Percentiles rank a stretch among this genome's conserved stretches.
Evolutionary conservation across 2,329 filamentous ascomycete genomes (phyloP).

Genomic region (Elsinoe batatas): DNA sequence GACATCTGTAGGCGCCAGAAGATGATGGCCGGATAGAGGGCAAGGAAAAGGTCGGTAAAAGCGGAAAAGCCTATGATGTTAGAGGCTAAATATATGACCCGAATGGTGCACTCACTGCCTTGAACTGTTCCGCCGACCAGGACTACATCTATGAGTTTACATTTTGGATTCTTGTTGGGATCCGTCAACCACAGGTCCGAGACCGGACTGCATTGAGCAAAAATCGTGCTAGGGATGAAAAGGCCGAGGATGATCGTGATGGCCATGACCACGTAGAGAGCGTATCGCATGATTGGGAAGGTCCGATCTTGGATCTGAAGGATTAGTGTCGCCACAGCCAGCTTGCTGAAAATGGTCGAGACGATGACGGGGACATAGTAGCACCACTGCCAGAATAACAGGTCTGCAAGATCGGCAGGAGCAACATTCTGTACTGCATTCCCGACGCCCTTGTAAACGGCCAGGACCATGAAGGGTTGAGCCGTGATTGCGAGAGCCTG

Average conservation of each 20-base stretch:
- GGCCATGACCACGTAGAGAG: neutral
- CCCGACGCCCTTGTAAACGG: slow-evolving; percentile 1
- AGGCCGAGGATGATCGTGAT: neutral
- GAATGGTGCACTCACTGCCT: neutral
- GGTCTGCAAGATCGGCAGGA: slow-evolving; percentile 1
- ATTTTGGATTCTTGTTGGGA: slow-evolving; percentile 1
- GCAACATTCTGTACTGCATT: slow-evolving; percentile 6
- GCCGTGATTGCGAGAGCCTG: slow-evolving; percentile 6
- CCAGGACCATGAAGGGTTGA: slow-evolving; percentile 4
- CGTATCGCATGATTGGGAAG: slow-evolving; percentile 5
- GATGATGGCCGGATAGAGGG: slow-evolving; percentile 12
- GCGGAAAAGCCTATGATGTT: slow-evolving; percentile 9
- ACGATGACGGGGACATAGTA: neutral
- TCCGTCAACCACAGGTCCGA: neutral
- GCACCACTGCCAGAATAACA: slow-evolving; percentile 9
- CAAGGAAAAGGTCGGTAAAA: slow-evolving; percentile 13
- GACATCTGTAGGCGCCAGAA: slow-evolving; percentile 13
- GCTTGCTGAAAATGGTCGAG: slow-evolving; percentile 7
- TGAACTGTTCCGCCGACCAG: neutral
- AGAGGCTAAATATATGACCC: neutral
- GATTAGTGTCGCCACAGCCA: slow-evolving; percentile 1
- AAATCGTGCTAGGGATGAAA: neutral
- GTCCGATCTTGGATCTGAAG: slow-evolving; percentile 3
- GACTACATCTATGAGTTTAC: neutral
- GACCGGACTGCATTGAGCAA: slow-evolving; percentile 6